Base-by-base conservation (phyloP, 2,329 filamentous ascomycete genomes). In the Hansfordia pulvinata region DNA sequence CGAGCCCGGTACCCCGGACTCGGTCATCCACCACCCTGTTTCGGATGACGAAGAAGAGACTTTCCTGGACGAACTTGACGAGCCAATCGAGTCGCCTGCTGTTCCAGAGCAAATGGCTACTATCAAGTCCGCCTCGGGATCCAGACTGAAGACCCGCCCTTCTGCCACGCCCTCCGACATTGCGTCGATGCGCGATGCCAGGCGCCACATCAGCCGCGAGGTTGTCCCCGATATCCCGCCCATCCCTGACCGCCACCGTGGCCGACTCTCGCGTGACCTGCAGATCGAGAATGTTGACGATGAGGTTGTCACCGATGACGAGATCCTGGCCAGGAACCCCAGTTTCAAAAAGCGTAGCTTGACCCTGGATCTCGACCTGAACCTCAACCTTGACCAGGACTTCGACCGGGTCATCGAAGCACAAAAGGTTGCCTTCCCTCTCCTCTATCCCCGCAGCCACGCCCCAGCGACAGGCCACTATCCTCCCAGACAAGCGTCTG, bases 401-500 rank as follows among this genome's bases (percentile, higher is more conserved):
- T 94, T 96, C 53, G 85, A 96, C 44, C 73, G 88, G 33, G 82
- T 96, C 30, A 92, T 96, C 43, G 85, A 94, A 58, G 70, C 77
- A 49, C 86, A 94, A 79, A 96, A 96, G 85, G 86, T 94, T 67
- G 61, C 62, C 58, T 70, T 66, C 41, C 38, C 50, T 42, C 43
- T 44, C 32, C 27, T 46, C 42, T 34, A 41, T 24, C 33, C 34
- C 18, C 28, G 36, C 28, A 28, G 35, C 21, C 10, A 41, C 19
- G 36, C 40, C 25, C 21, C 36, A 25, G 31, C 36, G 36, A 30
- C 38, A 32, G 43, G 40, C 33, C 32, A 36, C 36, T 47, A 39
- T 30, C 38, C 37, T 29, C 37, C 46, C 37, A 57, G 58, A 62
- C 61, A 63, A 64, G 56, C 46, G 56, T 62, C 60, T 51, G 38